Evolutionary conservation across 768 basidiomycete genomes (phyloP).

Genomic region (Collybia nuda): DNA sequence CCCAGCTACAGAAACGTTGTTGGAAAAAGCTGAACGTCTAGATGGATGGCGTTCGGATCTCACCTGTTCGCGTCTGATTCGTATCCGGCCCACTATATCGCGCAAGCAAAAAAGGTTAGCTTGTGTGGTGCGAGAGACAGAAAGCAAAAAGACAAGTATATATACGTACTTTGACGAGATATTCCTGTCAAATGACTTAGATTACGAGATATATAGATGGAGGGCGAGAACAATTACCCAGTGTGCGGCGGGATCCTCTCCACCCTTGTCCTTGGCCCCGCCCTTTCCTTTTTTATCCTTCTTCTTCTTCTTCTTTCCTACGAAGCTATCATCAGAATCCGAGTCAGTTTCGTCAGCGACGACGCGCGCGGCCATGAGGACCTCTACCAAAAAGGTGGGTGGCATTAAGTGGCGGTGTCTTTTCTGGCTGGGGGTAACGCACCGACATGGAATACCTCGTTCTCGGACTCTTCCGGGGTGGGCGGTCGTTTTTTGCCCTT

Average conservation of each 20-base stretch:
- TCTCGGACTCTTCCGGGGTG: conserved; percentile 1
- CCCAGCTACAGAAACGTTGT: conserved; percentile 56
- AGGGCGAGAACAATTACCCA: conserved; percentile 46
- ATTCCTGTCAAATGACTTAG: conserved; percentile 44
- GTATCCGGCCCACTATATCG: conserved; percentile 66
- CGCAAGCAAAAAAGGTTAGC: too few species aligned
- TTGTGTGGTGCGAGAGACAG: conserved; percentile 1
- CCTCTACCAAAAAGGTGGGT: conserved; percentile 38
- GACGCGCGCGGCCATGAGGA: conserved; percentile 59
- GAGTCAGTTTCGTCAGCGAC: conserved; percentile 19
- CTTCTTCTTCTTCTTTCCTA: conserved; percentile 15
- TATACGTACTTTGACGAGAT: conserved; percentile 59
- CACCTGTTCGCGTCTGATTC: conserved; percentile 57
- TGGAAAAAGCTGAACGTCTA: not conserved
- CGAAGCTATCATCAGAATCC: conserved; percentile 2
- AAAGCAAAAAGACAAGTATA: not conserved
- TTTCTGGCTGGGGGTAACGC: conserved; percentile 11
- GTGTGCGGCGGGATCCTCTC: conserved; percentile 29
- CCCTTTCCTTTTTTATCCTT: conserved; percentile 25
- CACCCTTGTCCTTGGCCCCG: conserved; percentile 11
- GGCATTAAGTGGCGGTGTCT: not conserved
- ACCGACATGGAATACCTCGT: conserved; percentile 51
- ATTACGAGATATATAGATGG: too few species aligned
- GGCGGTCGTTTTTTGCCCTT: conserved; percentile 2
- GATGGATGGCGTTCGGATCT: conserved; percentile 6